Conservation (phyloP, 164 flowering plant species). For the Stephania yunnanensis region DNA sequence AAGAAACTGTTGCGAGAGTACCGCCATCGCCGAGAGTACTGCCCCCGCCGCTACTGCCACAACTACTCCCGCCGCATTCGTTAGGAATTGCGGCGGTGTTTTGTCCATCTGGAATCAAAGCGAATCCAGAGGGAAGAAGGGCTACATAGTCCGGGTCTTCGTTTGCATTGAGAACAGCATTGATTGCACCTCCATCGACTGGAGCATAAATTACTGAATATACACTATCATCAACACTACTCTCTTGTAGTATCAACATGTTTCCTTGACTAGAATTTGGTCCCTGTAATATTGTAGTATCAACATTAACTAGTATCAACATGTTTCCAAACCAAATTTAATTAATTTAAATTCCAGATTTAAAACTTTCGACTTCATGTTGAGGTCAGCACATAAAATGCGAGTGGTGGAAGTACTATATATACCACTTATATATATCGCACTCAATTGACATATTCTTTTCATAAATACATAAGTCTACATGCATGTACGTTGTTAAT, state of each 20-base stretch:
- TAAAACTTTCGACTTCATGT: too few species aligned
- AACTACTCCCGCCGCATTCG: conserved; percentile 3
- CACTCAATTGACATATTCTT: too few species aligned
- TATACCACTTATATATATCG: too few species aligned
- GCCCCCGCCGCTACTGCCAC: conserved; percentile 49
- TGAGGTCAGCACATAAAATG: too few species aligned
- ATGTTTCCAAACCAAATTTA: too few species aligned
- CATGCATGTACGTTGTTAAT: too few species aligned
- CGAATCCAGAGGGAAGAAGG: conserved; percentile 91
- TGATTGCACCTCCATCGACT: conserved; percentile 80
- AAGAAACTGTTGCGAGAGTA: conserved; percentile 79
- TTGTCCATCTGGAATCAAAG: conserved; percentile 70
- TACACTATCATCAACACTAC: conserved; percentile 70
- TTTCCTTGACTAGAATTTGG: conserved; percentile 87
- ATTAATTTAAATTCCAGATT: too few species aligned
- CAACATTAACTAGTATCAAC: neutral
- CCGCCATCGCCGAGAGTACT: conserved; percentile 44
- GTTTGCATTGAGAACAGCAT: conserved; percentile 71
- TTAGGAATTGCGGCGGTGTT: neutral
- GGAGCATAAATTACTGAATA: conserved; percentile 89
- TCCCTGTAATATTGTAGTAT: conserved; percentile 37
- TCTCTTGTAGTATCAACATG: conserved; percentile 95
- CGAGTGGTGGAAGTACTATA: too few species aligned
- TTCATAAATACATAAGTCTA: too few species aligned
- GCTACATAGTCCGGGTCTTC: conserved; percentile 94